These are phyloP conservation scores for Fusarium nodosum DNA, from an alignment of 2,329 filamentous ascomycete genomes.

Conservation along the genomic window DNA sequence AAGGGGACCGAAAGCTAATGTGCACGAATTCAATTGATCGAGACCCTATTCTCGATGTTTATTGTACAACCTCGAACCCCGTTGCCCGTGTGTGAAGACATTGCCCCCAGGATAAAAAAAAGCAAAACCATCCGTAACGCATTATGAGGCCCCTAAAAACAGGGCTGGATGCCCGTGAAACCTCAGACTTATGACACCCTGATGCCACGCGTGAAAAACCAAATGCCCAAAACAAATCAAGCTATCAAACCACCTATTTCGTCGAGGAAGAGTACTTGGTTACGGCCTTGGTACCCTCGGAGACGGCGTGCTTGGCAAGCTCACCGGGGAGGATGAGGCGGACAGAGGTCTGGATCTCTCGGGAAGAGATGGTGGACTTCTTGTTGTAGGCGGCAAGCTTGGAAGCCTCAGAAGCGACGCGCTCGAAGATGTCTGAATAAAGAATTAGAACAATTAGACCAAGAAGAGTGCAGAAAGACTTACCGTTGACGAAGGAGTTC, in stretches of 20 bases:
- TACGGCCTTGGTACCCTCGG: constrained; percentile 99
- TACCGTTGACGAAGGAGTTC: constrained; percentile 99
- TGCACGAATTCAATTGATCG: constrained; percentile 73
- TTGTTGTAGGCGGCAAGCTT: constrained; percentile 99
- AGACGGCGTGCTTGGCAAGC: constrained; percentile 99
- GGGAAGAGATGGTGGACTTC: constrained; percentile 99
- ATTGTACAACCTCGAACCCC: constrained; percentile 82
- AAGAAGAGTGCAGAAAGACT: constrained; percentile 51
- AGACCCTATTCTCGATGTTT: constrained; percentile 74
- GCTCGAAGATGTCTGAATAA: constrained; percentile 92
- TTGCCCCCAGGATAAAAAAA: constrained; percentile 72
- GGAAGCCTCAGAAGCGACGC: constrained; percentile 96
- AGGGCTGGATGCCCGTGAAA: constrained; percentile 57
- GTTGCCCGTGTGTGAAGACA: constrained; percentile 76
- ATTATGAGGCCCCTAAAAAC: constrained; percentile 71
- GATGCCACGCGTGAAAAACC: constrained; percentile 66
- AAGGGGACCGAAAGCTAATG: constrained; percentile 59
- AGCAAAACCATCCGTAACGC: constrained; percentile 80
- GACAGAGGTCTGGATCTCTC: constrained; percentile 99
- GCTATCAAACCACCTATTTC: constrained; percentile 81
- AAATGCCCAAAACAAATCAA: constrained; percentile 72
- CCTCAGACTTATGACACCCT: constrained; percentile 70
- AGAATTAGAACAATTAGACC: constrained; percentile 14
- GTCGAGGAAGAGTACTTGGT: constrained; percentile 99
- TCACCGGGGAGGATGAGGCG: constrained; percentile 98